A percentile compares a stretch with the other conserved stretches of the same genome.
Conservation (phyloP, 1,284 basidiomycete genomes). For the Cryptococcus wingfieldii region DNA sequence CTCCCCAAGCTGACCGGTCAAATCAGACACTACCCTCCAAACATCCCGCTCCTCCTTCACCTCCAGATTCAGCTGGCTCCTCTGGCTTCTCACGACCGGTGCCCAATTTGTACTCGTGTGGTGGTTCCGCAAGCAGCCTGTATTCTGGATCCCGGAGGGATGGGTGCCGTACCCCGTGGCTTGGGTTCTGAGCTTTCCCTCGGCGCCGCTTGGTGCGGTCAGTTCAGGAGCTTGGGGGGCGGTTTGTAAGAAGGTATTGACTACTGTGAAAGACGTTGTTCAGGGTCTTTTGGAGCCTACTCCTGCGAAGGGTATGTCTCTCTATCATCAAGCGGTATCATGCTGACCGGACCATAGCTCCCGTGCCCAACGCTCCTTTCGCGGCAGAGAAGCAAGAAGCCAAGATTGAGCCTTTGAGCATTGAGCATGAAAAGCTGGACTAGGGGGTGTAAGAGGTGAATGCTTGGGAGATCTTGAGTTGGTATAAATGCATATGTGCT, state of each 20-base stretch:
- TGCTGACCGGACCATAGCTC: conserved; percentile 4
- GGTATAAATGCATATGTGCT: neutral
- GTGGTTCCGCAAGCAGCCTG: conserved; percentile 81
- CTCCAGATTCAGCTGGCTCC: conserved; percentile 63
- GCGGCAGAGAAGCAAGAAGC: conserved; percentile 11
- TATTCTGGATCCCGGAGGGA: conserved; percentile 81
- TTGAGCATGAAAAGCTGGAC: conserved; percentile 37
- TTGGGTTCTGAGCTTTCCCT: conserved; percentile 63
- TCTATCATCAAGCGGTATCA: neutral
- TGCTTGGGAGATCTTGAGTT: neutral
- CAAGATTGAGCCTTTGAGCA: conserved; percentile 28
- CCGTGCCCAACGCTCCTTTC: conserved; percentile 10
- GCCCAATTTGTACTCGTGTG: conserved; percentile 75
- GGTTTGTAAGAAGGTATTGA: conserved; percentile 74
- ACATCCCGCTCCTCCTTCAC: conserved; percentile 65
- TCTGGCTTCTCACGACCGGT: conserved; percentile 82
- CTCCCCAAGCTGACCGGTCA: neutral
- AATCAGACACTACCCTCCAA: conserved; percentile 64
- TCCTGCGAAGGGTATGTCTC: conserved; percentile 4
- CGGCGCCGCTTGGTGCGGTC: conserved; percentile 55
- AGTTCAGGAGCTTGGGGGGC: conserved; percentile 88
- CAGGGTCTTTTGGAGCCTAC: neutral
- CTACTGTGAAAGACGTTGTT: conserved; percentile 63
- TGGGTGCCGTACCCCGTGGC: conserved; percentile 75
- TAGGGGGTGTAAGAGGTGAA: conserved; percentile 6